Percentiles rank a stretch among this genome's conserved stretches.
phyloP scores from a whole-genome alignment of 2,329 filamentous ascomycete species.

The Cladophialophora yegresii region DNA sequence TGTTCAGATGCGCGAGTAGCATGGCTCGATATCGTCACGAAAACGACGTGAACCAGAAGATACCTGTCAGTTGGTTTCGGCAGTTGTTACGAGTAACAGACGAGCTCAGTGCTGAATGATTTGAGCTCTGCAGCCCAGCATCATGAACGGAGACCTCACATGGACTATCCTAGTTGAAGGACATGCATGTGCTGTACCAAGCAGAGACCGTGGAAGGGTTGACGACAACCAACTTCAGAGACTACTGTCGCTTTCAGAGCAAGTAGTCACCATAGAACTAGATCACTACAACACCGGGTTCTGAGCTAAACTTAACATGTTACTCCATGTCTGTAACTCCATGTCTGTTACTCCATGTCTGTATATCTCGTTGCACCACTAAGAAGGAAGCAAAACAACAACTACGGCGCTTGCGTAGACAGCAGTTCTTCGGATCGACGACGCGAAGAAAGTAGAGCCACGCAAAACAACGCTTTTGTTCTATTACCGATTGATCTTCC shows the following conservation, averaged over 20 bases:
- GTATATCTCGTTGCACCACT: neutral
- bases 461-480: neutral
- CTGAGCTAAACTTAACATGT: neutral
- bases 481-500: neutral
- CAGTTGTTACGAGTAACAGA: neutral
- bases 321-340: neutral
- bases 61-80: neutral
- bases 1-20: neutral
- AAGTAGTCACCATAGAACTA: neutral
- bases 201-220: too few relatives aligned
- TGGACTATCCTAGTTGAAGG: neutral
- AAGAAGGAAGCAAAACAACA: neutral
- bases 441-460: neutral
- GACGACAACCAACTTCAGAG: too few relatives aligned
- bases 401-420: neutral
- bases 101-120: neutral
- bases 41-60: neutral
- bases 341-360: neutral
- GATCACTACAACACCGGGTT: neutral
- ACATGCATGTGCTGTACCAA: neutral
- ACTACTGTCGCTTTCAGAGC: neutral
- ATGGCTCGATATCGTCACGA: neutral
- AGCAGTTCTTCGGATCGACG: neutral
- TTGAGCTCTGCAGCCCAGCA: neutral
- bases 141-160: neutral